Evolutionary conservation across 345 rosid species (phyloP), one percentile per base, ranked within the genome.

Genomic region (Salix brachista): DNA sequence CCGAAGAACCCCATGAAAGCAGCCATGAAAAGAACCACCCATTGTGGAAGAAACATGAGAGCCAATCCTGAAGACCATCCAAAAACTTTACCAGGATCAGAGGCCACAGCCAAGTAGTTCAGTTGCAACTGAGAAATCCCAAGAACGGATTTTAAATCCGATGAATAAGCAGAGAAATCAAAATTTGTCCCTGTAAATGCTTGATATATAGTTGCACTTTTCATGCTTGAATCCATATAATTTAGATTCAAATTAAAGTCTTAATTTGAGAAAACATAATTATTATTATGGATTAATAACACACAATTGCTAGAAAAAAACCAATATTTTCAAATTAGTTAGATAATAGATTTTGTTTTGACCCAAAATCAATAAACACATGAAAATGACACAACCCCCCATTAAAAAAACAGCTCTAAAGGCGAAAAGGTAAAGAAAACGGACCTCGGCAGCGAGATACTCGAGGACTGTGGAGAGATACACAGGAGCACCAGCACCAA

Each of bases 61-160:
- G 98, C 98, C 65, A 95, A 74, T 0, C 99, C 99, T 1, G 99
- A 95, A 7, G 96, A 95, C 99, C 99, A 95, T 0, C 98, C 99
- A 11, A 95, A 90, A 4, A 91, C 83, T 80, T 95, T 95, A 1
- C 99, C 99, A 60, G 93, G 86, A 88, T 93, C 99, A 39, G 99
- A 95, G 28, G 99, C 99, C 12, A 92, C 97, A 0, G 97, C 99
- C 52, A 95, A 80, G 54, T 93, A 93, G 85, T 91, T 95, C 77
- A 93, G 77, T 61, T 95, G 96, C 14, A 95, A 92, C 85, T 95
- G 99, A 0, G 99, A 95, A 37, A 95, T 85, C 75, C 94, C 96
- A 17, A 93, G 78, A 52, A 87, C 88, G 21, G 95, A 80, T 80
- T 95, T 95, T 81, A 95, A 76, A 67, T 85, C 65, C 77, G 97